These are phyloP conservation scores for Coniochaeta ligniaria DNA, from an alignment of 2,329 filamentous ascomycete genomes.

Conservation along the genomic window DNA sequence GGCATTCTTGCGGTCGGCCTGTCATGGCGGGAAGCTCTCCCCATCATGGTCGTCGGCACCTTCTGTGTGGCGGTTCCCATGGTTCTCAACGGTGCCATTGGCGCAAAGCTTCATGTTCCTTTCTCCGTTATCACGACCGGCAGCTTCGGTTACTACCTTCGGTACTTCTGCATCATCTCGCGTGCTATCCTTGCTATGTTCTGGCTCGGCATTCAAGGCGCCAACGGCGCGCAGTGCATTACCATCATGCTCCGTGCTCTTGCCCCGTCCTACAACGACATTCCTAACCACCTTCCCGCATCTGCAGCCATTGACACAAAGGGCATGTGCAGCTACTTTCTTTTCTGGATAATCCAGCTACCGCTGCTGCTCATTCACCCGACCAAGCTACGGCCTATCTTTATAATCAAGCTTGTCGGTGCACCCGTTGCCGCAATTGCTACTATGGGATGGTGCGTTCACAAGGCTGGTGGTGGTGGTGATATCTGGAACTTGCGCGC, in stretches of 20 bases:
- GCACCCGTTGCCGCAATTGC: constrained; percentile 75
- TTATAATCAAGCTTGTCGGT: constrained; percentile 82
- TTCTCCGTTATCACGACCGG: constrained; percentile 37
- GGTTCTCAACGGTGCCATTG: constrained; percentile 40
- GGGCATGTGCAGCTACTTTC: constrained; percentile 73
- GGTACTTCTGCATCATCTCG: constrained; percentile 37
- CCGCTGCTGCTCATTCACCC: constrained; percentile 87
- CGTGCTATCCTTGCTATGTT: constrained; percentile 30
- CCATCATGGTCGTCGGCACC: constrained; percentile 48
- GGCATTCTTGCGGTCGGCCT: constrained; percentile 15
- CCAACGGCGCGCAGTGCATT: constrained; percentile 32
- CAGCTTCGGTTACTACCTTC: constrained; percentile 38
- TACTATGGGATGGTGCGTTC: constrained; percentile 82
- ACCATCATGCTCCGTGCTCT: constrained; percentile 11
- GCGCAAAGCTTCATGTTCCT: constrained; percentile 37
- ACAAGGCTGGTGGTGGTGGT: constrained; percentile 74
- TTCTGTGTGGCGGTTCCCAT: constrained; percentile 49
- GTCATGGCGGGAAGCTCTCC: constrained; percentile 37
- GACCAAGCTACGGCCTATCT: constrained; percentile 80
- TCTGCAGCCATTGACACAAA: constrained; percentile 66
- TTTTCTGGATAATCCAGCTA: constrained; percentile 77
- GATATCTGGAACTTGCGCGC: constrained; percentile 69
- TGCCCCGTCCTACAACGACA: constrained; percentile 28
- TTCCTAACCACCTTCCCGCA: constrained; percentile 60
- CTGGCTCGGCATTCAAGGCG: constrained; percentile 31